phyloP scores from a whole-genome alignment of 371 early-diverging fungal species.

The Blakeslea trispora region DNA sequence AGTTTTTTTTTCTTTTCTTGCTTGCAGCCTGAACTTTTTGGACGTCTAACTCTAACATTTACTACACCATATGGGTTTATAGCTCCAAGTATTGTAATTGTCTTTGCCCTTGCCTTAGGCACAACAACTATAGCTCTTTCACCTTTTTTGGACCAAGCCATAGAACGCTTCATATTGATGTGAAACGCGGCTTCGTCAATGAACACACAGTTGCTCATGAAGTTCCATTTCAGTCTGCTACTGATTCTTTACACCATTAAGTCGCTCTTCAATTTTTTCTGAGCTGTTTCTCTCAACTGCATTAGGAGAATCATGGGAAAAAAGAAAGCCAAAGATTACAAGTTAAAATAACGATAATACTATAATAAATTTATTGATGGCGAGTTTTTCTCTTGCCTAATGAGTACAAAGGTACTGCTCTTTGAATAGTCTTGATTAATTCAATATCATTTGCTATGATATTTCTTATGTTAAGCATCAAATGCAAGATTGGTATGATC shows the following conservation, averaged over 20 bases:
- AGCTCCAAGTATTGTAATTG: constrained; percentile 4
- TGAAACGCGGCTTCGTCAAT: constrained; percentile 12
- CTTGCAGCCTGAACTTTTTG: not conserved
- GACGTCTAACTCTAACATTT: not conserved
- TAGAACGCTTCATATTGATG: constrained; percentile 6
- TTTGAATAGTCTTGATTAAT: no score
- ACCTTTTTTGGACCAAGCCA: constrained; percentile 7
- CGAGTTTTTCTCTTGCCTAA: no score
- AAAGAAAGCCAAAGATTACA: no score
- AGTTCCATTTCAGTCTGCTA: not conserved
- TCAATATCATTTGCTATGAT: no score
- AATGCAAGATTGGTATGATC: no score
- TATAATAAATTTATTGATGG: no score
- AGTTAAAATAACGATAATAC: no score
- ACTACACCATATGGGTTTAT: constrained; percentile 1
- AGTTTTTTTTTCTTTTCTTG: constrained; percentile 1
- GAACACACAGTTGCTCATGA: constrained; percentile 9
- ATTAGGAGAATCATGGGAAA: not conserved
- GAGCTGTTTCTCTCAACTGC: constrained; percentile 1
- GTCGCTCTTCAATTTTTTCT: constrained; percentile 2
- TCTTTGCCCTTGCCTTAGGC: constrained; percentile 4
- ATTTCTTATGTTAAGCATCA: no score
- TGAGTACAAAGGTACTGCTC: no score
- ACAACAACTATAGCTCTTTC: not conserved
- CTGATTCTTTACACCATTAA: not conserved